Conservation (phyloP, 2,329 filamentous ascomycete species). For the Aspergillus floridensis region DNA sequence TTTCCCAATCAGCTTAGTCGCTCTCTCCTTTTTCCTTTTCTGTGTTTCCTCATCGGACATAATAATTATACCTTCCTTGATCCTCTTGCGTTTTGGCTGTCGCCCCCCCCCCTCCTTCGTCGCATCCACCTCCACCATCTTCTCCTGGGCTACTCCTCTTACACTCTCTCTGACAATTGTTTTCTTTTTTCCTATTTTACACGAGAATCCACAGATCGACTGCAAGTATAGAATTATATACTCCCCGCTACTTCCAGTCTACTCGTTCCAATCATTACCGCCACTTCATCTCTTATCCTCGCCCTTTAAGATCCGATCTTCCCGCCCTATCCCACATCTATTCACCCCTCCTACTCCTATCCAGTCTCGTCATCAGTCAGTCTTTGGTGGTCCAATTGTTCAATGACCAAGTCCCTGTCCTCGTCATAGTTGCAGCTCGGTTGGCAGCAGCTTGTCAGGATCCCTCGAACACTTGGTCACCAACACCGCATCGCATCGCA, state of each 20-base stretch:
- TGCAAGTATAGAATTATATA: constrained; percentile 15
- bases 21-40: constrained; percentile 19
- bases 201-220: constrained; percentile 4
- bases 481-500: neutral
- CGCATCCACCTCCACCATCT: constrained; percentile 1
- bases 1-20: constrained; percentile 18
- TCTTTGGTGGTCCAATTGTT: constrained; percentile 8
- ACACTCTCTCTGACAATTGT: constrained; percentile 10
- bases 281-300: constrained; percentile 5
- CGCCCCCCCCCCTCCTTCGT: constrained; percentile 1
- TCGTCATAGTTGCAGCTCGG: constrained; percentile 5
- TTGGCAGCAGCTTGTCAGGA: constrained; percentile 9
- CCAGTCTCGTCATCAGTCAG: neutral
- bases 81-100: constrained; percentile 8
- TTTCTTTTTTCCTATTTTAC: constrained; percentile 12
- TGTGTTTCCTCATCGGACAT: constrained; percentile 19
- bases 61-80: constrained; percentile 19
- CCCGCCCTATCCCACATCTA: neutral
- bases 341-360: constrained; percentile 3
- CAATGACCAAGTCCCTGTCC: constrained; percentile 10
- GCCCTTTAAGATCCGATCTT: constrained; percentile 6
- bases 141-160: neutral
- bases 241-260: constrained; percentile 13
- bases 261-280: constrained; percentile 11
- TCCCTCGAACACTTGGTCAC: neutral